These are phyloP conservation scores for Xylariaceae sp. DNA, from an alignment of 2,329 filamentous ascomycete species.

Conservation along the genomic window DNA sequence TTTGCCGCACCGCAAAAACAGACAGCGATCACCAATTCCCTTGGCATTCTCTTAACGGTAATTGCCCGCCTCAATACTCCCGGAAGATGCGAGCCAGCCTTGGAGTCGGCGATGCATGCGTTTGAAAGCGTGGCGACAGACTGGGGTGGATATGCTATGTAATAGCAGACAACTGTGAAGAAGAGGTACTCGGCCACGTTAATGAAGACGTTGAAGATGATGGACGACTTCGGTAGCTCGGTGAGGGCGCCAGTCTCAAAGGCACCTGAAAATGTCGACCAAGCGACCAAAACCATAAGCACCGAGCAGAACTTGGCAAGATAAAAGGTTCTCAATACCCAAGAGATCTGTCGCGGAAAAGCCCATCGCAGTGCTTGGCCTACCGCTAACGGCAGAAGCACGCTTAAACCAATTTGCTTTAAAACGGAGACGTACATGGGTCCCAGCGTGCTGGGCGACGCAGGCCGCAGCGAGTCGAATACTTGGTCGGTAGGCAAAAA, in stretches of 20 bases:
- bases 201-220: slow-evolving; percentile 71
- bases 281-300: slow-evolving; percentile 55
- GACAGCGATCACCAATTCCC: slow-evolving; percentile 69
- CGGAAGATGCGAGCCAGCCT: slow-evolving; percentile 37
- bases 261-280: slow-evolving; percentile 69
- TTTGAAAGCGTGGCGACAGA: slow-evolving; percentile 44
- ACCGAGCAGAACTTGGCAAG: slow-evolving; percentile 56
- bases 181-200: slow-evolving; percentile 67
- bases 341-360: slow-evolving; percentile 57
- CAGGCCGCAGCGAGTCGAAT: slow-evolving; percentile 63
- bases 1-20: slow-evolving; percentile 78
- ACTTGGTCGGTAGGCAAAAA: slow-evolving; percentile 60
- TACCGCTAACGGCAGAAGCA: slow-evolving; percentile 66
- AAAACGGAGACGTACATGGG: slow-evolving; percentile 71
- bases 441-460: slow-evolving; percentile 57
- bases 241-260: slow-evolving; percentile 69
- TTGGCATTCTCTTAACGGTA: slow-evolving; percentile 58
- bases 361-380: slow-evolving; percentile 65
- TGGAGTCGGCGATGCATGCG: slow-evolving; percentile 42
- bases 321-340: slow-evolving; percentile 59
- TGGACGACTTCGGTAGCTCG: slow-evolving; percentile 61
- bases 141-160: slow-evolving; percentile 51
- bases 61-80: slow-evolving; percentile 42
- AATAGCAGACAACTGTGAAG: slow-evolving; percentile 67
- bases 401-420: slow-evolving; percentile 70